phyloP scores from a whole-genome alignment of 2,329 filamentous ascomycete species.

The Ophioceras dolichostomum region DNA sequence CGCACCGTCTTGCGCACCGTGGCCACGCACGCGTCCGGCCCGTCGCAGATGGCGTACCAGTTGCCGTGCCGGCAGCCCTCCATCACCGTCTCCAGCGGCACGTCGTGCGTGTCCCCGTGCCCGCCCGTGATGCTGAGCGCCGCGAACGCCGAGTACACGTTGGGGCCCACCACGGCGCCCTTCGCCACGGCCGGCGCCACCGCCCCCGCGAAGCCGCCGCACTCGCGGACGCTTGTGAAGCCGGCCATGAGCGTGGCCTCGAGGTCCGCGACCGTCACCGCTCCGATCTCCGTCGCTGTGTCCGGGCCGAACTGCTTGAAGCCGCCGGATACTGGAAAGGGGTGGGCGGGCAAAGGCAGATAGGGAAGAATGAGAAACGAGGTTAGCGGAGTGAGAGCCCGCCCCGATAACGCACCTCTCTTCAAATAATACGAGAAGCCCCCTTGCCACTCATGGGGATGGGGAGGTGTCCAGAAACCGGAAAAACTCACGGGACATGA shows the following conservation, averaged over 20 bases:
- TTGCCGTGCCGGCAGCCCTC: conserved; percentile 18
- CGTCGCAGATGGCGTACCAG: conserved; percentile 26
- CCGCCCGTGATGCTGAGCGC: conserved; percentile 34
- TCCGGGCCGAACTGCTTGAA: conserved; percentile 12
- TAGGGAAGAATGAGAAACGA: too few relatives aligned
- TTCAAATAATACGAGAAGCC: too few relatives aligned
- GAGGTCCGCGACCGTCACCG: conserved; percentile 26
- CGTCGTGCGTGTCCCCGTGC: conserved; percentile 30
- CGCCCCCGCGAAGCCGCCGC: conserved; percentile 32
- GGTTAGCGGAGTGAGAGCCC: too few relatives aligned
- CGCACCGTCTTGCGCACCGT: conserved; percentile 29
- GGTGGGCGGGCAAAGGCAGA: too few relatives aligned
- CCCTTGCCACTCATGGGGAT: too few relatives aligned
- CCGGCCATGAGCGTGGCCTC: conserved; percentile 29
- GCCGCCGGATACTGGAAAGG: conserved; percentile 6
- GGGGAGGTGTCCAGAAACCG: too few relatives aligned
- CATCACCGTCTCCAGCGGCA: conserved; percentile 20
- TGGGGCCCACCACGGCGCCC: conserved; percentile 30
- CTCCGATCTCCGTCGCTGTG: conserved; percentile 21
- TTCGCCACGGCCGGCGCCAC: conserved; percentile 27
- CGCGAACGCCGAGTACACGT: conserved; percentile 32
- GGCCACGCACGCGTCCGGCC: conserved; percentile 29
- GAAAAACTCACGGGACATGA: conserved; percentile 5
- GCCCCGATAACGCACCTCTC: too few relatives aligned
- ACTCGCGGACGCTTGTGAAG: conserved; percentile 37